phyloP scores from a whole-genome alignment of 2,329 filamentous ascomycete species.

The Aureobasidium leucospermi region DNA sequence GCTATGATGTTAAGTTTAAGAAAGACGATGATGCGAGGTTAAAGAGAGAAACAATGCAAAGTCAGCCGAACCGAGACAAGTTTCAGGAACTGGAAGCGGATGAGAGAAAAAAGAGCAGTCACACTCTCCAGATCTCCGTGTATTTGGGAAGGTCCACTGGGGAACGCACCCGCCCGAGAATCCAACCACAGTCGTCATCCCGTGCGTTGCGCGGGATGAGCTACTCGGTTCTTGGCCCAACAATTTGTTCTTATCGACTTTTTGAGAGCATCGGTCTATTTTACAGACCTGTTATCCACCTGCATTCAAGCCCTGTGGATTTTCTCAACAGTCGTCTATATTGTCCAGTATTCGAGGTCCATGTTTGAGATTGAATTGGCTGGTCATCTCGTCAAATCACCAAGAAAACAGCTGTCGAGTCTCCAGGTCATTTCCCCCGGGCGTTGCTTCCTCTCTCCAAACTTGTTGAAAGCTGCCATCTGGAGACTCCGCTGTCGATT shows the following conservation, averaged over 20 bases:
- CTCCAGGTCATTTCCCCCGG: not conserved
- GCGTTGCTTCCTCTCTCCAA: not conserved
- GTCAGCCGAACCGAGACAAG: conserved; percentile 12
- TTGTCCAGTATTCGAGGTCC: not conserved
- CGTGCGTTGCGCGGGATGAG: not conserved
- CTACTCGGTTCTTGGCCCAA: conserved; percentile 2
- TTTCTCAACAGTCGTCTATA: not conserved
- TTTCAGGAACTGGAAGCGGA: conserved; percentile 11
- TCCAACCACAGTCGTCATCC: conserved; percentile 6
- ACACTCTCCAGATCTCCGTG: conserved; percentile 2
- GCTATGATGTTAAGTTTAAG: not conserved
- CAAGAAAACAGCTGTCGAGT: not conserved
- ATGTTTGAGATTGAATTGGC: too few species aligned
- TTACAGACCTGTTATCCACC: not conserved
- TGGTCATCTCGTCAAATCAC: not conserved
- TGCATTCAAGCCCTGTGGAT: not conserved
- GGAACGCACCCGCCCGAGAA: not conserved
- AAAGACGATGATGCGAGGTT: not conserved
- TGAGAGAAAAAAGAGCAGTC: conserved; percentile 1
- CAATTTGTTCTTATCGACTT: conserved; percentile 7
- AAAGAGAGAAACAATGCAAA: conserved; percentile 8
- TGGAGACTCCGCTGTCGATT: conserved; percentile 2
- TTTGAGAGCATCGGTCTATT: not conserved
- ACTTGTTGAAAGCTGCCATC: not conserved
- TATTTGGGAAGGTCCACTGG: conserved; percentile 1